Percentiles rank a stretch among this genome's conserved stretches.
phyloP scores from a whole-genome alignment of 208 protist species.

The Strigomonas culicis region DNA sequence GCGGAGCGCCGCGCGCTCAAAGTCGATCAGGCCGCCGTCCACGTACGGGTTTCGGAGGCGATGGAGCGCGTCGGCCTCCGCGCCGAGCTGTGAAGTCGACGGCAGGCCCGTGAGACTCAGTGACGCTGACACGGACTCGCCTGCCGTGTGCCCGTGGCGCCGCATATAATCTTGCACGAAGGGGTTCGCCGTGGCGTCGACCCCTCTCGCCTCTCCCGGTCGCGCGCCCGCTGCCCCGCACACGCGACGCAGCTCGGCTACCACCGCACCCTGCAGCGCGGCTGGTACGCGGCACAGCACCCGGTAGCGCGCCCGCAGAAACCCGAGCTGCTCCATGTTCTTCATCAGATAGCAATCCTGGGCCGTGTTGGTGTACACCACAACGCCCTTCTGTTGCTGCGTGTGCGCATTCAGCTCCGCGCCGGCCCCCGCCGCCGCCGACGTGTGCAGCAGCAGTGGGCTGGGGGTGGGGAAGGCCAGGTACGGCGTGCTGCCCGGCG shows the following conservation, averaged over 20 bases:
- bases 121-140: too few species aligned
- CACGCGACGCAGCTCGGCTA: background rate
- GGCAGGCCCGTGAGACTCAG: too few species aligned
- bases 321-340: conserved; percentile 46
- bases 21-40: conserved; percentile 29
- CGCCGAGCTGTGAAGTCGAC: too few species aligned
- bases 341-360: conserved; percentile 57
- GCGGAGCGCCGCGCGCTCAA: conserved; percentile 18
- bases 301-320: conserved; percentile 56
- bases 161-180: too few species aligned
- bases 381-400: conserved; percentile 43
- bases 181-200: too few species aligned
- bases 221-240: background rate
- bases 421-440: background rate
- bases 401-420: conserved; percentile 47
- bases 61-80: background rate
- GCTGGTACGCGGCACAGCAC: conserved; percentile 62
- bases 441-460: conserved; percentile 16
- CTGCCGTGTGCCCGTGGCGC: too few species aligned
- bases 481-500: conserved; percentile 34
- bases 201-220: too few species aligned
- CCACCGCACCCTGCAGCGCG: conserved; percentile 19
- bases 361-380: conserved; percentile 32
- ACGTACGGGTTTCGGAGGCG: conserved; percentile 14
- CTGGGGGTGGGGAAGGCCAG: conserved; percentile 26